Evolutionary conservation across 2,329 filamentous ascomycete genomes (phyloP).

Genomic region (Ampelomyces quisqualis): DNA sequence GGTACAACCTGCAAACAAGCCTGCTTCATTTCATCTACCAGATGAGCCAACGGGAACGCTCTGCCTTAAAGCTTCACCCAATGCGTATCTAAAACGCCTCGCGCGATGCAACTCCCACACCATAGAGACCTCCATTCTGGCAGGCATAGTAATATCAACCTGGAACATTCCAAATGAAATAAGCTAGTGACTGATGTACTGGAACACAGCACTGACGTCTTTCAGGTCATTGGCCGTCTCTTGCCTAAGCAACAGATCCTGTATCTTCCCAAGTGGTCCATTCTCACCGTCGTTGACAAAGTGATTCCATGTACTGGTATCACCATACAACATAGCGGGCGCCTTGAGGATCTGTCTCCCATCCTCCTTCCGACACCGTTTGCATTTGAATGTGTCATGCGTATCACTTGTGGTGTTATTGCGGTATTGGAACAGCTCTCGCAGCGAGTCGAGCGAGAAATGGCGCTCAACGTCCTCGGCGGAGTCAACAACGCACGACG

Average conservation of each 20-base stretch:
- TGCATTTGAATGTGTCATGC: slow-evolving; percentile 98
- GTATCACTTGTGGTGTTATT: slow-evolving; percentile 85
- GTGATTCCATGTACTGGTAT: slow-evolving; percentile 99
- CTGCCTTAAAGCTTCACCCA: no score
- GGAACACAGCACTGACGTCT: slow-evolving; percentile 92
- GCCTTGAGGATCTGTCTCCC: slow-evolving; percentile 87
- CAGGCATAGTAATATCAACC: background rate
- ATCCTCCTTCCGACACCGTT: slow-evolving; percentile 79
- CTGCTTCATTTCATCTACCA: no score
- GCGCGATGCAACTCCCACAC: background rate
- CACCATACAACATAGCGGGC: slow-evolving; percentile 92
- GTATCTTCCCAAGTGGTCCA: slow-evolving; percentile 73
- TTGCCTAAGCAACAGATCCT: slow-evolving; percentile 86
- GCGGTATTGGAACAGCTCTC: slow-evolving; percentile 93
- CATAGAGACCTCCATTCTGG: background rate
- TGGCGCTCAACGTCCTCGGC: slow-evolving; percentile 97
- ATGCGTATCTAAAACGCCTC: no score
- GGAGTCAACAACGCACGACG: slow-evolving; percentile 92
- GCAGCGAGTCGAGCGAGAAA: slow-evolving; percentile 85
- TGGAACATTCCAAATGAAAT: no score
- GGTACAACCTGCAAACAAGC: no score
- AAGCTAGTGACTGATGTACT: slow-evolving; percentile 85
- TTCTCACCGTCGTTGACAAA: slow-evolving; percentile 74
- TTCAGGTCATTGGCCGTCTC: slow-evolving; percentile 65
- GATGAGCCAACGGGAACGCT: no score